A percentile compares a stretch with the other conserved stretches of the same genome.
phyloP scores from a whole-genome alignment of 108 stramenopile genomes.

The Seminavis robusta region DNA sequence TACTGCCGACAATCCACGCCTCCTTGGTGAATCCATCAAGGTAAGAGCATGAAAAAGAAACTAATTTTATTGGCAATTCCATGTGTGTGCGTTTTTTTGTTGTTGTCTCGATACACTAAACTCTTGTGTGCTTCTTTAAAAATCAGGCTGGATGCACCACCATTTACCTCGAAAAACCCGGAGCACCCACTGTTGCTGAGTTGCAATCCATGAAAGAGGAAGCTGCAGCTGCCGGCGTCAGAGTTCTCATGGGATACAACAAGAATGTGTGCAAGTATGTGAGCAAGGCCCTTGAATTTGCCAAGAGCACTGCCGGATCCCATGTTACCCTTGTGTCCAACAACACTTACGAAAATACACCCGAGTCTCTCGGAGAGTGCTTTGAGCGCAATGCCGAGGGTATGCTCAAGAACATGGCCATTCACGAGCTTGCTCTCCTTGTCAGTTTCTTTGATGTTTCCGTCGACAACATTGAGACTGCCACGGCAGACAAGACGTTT shows the following conservation, averaged over 20 bases:
- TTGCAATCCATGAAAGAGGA: conserved; percentile 66
- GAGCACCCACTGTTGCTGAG: conserved; percentile 86
- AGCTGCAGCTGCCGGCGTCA: conserved; percentile 71
- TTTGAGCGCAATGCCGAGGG: conserved; percentile 92
- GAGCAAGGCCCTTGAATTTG: conserved; percentile 81
- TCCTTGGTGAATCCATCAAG: conserved; percentile 66
- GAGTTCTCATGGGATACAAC: conserved; percentile 91
- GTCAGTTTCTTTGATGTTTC: conserved; percentile 88
- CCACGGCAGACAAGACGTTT: conserved; percentile 85
- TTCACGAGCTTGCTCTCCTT: conserved; percentile 87
- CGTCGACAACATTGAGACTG: conserved; percentile 80
- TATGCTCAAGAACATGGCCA: conserved; percentile 95
- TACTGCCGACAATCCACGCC: conserved; percentile 85
- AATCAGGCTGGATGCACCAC: not conserved
- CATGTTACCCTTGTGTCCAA: conserved; percentile 86
- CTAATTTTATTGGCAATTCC: not conserved
- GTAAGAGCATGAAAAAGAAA: too few relatives aligned
- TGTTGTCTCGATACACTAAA: not conserved
- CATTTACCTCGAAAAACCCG: conserved; percentile 91
- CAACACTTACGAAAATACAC: conserved; percentile 89
- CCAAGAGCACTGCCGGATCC: conserved; percentile 62
- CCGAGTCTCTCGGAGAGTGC: conserved; percentile 88
- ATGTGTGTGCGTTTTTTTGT: not conserved
- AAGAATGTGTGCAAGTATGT: conserved; percentile 94
- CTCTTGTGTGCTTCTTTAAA: not conserved